phyloP scores from a whole-genome alignment of 805 yeast species.

The Tetrapisispora taiwanensis region DNA sequence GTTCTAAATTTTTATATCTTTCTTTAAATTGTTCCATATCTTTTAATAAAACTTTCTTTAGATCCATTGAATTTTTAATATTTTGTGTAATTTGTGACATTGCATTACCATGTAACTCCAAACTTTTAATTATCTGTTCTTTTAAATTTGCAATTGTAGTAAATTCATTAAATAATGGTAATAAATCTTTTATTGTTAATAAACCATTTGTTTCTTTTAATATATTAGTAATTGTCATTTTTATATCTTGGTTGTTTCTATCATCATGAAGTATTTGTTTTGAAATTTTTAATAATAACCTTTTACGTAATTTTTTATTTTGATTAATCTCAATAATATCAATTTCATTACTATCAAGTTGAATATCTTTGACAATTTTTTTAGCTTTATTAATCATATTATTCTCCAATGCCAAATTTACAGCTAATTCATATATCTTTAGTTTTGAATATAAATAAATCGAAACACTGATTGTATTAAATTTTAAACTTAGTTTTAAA shows the following conservation, averaged over 20 bases:
- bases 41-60: constrained; percentile 47
- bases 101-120: constrained; percentile 59
- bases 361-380: constrained; percentile 16
- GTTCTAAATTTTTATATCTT: constrained; percentile 58
- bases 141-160: constrained; percentile 73
- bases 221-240: constrained; percentile 29
- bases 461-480: constrained; percentile 52
- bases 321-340: neutral
- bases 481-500: constrained; percentile 57
- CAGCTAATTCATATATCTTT: constrained; percentile 70
- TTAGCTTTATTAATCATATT: constrained; percentile 30
- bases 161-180: constrained; percentile 79
- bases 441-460: constrained; percentile 61
- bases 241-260: constrained; percentile 15
- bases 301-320: constrained; percentile 41
- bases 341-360: constrained; percentile 30
- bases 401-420: constrained; percentile 58
- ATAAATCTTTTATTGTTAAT: constrained; percentile 64
- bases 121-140: constrained; percentile 69
- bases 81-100: constrained; percentile 60
- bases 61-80: constrained; percentile 61
- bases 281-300: constrained; percentile 60
- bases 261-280: constrained; percentile 24
- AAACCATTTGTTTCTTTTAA: constrained; percentile 37
- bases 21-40: constrained; percentile 47